Conservation (phyloP, 2,329 filamentous ascomycete species). For the Colletotrichum australisinense region DNA sequence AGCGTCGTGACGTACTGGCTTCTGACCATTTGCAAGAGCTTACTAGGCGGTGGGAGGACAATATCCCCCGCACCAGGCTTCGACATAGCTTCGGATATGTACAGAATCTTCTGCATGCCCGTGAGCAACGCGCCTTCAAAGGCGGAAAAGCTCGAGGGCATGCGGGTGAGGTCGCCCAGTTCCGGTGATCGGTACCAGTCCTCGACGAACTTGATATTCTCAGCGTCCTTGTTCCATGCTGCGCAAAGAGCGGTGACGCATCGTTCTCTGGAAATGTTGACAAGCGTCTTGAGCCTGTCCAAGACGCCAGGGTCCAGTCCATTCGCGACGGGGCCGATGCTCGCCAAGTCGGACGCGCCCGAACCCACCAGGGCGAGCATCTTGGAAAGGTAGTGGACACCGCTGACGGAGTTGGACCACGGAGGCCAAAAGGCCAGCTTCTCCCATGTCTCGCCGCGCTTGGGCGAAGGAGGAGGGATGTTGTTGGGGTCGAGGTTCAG, state of each 20-base stretch:
- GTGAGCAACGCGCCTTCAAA: conserved; percentile 86
- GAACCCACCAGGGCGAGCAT: conserved; percentile 86
- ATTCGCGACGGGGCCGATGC: conserved; percentile 73
- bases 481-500: conserved; percentile 86
- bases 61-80: conserved; percentile 82
- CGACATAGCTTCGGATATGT: conserved; percentile 85
- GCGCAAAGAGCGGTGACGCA: conserved; percentile 87
- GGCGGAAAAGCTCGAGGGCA: conserved; percentile 86
- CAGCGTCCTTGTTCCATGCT: conserved; percentile 93
- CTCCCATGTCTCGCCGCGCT: conserved; percentile 87
- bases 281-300: conserved; percentile 80
- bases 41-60: conserved; percentile 85
- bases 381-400: conserved; percentile 89
- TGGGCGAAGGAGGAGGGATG: conserved; percentile 80
- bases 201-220: conserved; percentile 91
- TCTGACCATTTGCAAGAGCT: conserved; percentile 90
- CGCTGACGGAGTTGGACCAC: conserved; percentile 89
- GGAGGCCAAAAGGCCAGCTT: conserved; percentile 97
- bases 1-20: conserved; percentile 93
- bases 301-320: conserved; percentile 65
- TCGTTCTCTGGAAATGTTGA: conserved; percentile 84
- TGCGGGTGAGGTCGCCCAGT: conserved; percentile 86
- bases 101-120: conserved; percentile 95
- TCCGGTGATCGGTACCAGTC: conserved; percentile 91
- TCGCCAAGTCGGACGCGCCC: conserved; percentile 86